A percentile compares a stretch with the other conserved stretches of the same genome.
Conservation (phyloP, 2,329 filamentous ascomycete species). For the Pezicula carpinea region DNA sequence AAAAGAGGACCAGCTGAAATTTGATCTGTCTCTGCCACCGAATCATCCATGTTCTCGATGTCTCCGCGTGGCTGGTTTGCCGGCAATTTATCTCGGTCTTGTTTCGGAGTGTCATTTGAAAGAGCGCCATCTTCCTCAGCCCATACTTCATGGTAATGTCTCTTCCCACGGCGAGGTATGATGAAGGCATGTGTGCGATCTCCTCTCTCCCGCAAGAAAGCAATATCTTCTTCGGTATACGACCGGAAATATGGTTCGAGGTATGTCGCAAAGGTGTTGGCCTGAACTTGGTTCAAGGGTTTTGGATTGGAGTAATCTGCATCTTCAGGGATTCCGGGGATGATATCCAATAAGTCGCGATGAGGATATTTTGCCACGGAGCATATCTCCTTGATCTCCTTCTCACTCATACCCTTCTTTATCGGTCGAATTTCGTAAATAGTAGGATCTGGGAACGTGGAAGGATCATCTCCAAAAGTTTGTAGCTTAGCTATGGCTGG, state of each 20-base stretch:
- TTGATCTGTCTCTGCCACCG: constrained; percentile 81
- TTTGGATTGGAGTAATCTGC: constrained; percentile 95
- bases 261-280: constrained; percentile 87
- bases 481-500: constrained; percentile 63
- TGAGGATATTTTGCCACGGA: constrained; percentile 80
- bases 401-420: constrained; percentile 69
- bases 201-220: constrained; percentile 84
- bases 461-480: constrained; percentile 88
- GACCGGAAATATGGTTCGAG: constrained; percentile 87
- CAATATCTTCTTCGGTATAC: constrained; percentile 88
- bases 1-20: constrained; percentile 85
- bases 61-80: constrained; percentile 79
- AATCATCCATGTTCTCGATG: constrained; percentile 83
- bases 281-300: constrained; percentile 89
- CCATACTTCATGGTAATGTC: constrained; percentile 87
- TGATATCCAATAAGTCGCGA: constrained; percentile 75
- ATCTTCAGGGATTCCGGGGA: constrained; percentile 84
- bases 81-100: constrained; percentile 61
- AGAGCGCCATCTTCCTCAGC: constrained; percentile 85
- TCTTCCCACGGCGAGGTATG: constrained; percentile 78
- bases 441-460: constrained; percentile 86
- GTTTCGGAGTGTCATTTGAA: constrained; percentile 62
- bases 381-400: constrained; percentile 84
- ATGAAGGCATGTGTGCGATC: constrained; percentile 80
- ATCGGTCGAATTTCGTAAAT: constrained; percentile 86